Base-by-base conservation (phyloP, 169 alveolate genomes). In the Plasmodium relictum region DNA sequence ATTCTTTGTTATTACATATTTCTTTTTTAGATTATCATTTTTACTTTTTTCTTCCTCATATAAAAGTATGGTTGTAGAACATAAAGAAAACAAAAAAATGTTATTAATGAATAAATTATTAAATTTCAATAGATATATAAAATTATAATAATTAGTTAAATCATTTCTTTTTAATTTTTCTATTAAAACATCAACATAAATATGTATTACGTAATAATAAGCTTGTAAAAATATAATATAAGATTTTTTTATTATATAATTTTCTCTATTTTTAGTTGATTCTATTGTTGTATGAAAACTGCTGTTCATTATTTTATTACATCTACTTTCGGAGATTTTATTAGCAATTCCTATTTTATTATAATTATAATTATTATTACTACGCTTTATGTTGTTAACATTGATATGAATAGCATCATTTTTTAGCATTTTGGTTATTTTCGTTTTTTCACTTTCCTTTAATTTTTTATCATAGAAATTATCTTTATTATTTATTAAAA, bases 161-260 rank as follows among this genome's bases (percentile, higher is more conserved):
- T 65, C 62, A 2, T 78, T 63, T 65, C n/a, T 78, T 52, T 78
- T 78, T 78, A 78, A 37, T 56, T 78, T 78, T 16, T 78, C 80
- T n/a, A 65, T 37, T 14, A 78, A 44, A 10, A 45, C 89, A 26
- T 26, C 61, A 0, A 78, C 66, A 42, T 78, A 78, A 14, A 78
- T 37, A 20, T 63, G 61, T 6, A 78, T 39, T 6, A 42, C 48
- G 9, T 24, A 3, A 20, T 50, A 78, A 48, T 78, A 78, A 24
- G 48, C 42, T n/a, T 78, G 62, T 6, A 56, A 10, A 50, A 78
- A 66, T 31, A 78, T 78, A 12, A 50, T 6, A 41, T 66, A 78
- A 56, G 63, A 16, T 3, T 65, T 16, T 6, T 78, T 31, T 12
- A 78, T 24, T 0, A 65, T 20, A 6, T 62, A 20, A 24, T 65